Percentiles rank a stretch among this genome's conserved stretches.
These are phyloP conservation scores for Pythium sp. DNA, from an alignment of 352 stramenopile genomes.

Conservation along the genomic window DNA sequence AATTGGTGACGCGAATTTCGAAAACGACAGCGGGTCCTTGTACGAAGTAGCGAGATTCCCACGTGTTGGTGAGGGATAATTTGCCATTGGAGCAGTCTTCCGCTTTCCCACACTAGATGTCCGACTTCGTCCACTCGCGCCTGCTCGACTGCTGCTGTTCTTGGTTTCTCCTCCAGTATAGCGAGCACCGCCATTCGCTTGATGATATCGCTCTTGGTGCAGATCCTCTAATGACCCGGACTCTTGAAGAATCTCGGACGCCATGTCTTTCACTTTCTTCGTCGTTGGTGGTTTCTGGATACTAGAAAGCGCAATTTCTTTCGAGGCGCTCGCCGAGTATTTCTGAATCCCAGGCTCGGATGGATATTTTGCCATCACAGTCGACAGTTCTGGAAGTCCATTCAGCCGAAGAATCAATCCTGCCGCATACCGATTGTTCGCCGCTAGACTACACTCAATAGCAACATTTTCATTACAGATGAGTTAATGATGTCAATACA, in stretches of 20 bases:
- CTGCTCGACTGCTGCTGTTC: constrained; percentile 14
- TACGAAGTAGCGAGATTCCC: constrained; percentile 6
- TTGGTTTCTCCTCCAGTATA: constrained; percentile 10
- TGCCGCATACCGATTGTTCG: constrained; percentile 49
- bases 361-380: constrained; percentile 68
- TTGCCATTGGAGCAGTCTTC: constrained; percentile 21
- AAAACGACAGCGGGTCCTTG: constrained; percentile 35
- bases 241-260: constrained; percentile 42
- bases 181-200: constrained; percentile 12
- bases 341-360: constrained; percentile 68
- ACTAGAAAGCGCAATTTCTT: constrained; percentile 55
- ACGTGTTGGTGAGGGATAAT: constrained; percentile 11
- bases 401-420: constrained; percentile 54
- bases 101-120: constrained; percentile 20
- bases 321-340: constrained; percentile 53
- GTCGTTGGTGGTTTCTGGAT: constrained; percentile 30
- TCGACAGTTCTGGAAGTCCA: constrained; percentile 67
- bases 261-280: constrained; percentile 38
- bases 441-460: constrained; percentile 36
- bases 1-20: constrained; percentile 46
- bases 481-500: not conserved
- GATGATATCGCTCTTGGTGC: constrained; percentile 21
- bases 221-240: constrained; percentile 33
- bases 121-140: constrained; percentile 4
- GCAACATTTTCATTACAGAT: not conserved